Evolutionary conservation across 2,329 filamentous ascomycete species (phyloP).

Genomic region (Tolypocladium paradoxum): DNA sequence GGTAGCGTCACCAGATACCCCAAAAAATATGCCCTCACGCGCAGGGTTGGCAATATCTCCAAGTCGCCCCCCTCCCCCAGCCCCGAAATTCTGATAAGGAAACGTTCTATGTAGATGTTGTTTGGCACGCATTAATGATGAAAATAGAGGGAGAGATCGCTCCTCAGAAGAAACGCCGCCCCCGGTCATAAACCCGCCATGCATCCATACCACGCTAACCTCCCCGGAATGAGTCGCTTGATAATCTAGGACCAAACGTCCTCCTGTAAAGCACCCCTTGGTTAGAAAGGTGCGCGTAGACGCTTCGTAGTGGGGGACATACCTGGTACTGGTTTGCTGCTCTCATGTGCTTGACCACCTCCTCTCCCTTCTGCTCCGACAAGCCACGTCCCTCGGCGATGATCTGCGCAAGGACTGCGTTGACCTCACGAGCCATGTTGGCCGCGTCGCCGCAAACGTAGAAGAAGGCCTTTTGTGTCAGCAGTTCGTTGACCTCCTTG

Average conservation of each 20-base stretch:
- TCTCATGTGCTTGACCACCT: constrained; percentile 95
- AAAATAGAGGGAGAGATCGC: neutral
- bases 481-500: constrained; percentile 75
- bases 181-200: neutral
- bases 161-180: neutral
- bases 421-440: constrained; percentile 93
- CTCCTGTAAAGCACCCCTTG: constrained; percentile 35
- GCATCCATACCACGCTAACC: neutral
- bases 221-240: neutral
- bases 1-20: neutral
- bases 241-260: constrained; percentile 55
- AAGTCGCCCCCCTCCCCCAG: neutral
- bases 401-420: constrained; percentile 75
- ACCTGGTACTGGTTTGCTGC: constrained; percentile 93
- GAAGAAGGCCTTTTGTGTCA: constrained; percentile 82
- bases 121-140: neutral
- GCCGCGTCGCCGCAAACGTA: constrained; percentile 98
- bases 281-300: neutral
- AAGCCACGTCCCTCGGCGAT: constrained; percentile 75
- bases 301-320: constrained; percentile 18
- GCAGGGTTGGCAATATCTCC: neutral
- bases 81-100: neutral
- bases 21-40: neutral
- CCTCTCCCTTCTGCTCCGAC: constrained; percentile 78
- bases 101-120: neutral